Percentiles rank a stretch among this genome's conserved stretches.
Conservation (phyloP, 495 filamentous ascomycete species). For the Daldinia decipiens region DNA sequence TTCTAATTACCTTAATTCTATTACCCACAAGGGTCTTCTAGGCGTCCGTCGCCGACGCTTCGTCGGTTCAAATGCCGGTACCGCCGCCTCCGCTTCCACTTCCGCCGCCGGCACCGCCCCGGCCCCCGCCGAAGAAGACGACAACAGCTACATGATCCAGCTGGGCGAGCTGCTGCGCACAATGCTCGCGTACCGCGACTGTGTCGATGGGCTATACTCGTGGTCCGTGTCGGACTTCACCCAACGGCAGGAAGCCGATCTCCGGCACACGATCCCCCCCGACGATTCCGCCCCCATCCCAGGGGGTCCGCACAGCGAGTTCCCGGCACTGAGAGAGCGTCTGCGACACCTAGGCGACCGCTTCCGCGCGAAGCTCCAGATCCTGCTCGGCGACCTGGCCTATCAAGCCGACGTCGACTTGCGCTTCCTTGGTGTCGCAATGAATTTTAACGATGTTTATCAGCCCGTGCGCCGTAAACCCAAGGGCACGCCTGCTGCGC, state of each 20-base stretch:
- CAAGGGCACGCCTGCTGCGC: conserved; percentile 44
- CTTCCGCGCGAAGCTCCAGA: conserved; percentile 79
- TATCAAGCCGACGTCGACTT: conserved; percentile 96
- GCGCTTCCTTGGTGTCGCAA: conserved; percentile 92
- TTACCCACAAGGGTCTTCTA: conserved; percentile 95
- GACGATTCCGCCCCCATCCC: conserved; percentile 53
- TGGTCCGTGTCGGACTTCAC: conserved; percentile 95
- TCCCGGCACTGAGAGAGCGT: conserved; percentile 77
- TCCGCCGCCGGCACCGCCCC: conserved; percentile 43
- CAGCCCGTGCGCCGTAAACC: conserved; percentile 72
- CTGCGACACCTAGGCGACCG: conserved; percentile 74
- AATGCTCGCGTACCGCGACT: conserved; percentile 94
- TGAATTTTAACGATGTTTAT: conserved; percentile 99
- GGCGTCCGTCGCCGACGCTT: conserved; percentile 66
- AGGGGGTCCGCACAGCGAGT: conserved; percentile 61
- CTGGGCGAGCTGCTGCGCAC: conserved; percentile 90
- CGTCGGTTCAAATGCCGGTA: conserved; percentile 29
- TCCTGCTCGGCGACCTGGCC: conserved; percentile 86
- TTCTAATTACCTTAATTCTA: conserved; percentile 86
- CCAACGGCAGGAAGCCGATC: conserved; percentile 82
- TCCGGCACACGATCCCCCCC: conserved; percentile 72
- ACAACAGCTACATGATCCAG: conserved; percentile 88
- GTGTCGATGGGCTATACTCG: conserved; percentile 92
- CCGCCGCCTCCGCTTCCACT: conserved; percentile 55
- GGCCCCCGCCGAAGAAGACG: conserved; percentile 60